Evolutionary conservation across 2,329 filamentous ascomycete genomes (phyloP).

Genomic region (Nemania sp.): DNA sequence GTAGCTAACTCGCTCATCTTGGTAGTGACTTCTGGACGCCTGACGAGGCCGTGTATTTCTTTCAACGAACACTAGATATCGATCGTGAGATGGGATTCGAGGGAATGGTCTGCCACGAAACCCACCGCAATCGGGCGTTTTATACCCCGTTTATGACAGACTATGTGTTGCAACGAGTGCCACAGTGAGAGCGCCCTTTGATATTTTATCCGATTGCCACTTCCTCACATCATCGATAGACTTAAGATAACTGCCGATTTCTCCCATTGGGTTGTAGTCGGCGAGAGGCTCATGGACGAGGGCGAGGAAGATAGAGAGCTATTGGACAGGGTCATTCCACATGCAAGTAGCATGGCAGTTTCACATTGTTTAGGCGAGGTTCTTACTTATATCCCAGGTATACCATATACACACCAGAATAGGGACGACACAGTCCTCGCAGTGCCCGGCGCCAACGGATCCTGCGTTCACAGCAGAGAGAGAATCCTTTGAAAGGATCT

Average conservation of each 20-base stretch:
- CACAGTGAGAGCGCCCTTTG: not conserved
- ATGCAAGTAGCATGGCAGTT: not conserved
- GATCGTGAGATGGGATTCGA: slow-evolving; percentile 11
- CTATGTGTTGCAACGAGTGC: slow-evolving; percentile 12
- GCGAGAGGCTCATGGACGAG: slow-evolving; percentile 6
- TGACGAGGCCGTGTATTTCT: slow-evolving; percentile 21
- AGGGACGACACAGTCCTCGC: slow-evolving; percentile 11
- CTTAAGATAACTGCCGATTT: slow-evolving; percentile 17
- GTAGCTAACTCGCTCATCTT: not conserved
- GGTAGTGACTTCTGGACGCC: slow-evolving; percentile 19
- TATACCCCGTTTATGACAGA: slow-evolving; percentile 12
- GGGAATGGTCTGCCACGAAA: slow-evolving; percentile 20
- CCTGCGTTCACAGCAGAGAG: slow-evolving; percentile 12
- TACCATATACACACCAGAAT: slow-evolving; percentile 10
- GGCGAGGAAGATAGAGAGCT: slow-evolving; percentile 9
- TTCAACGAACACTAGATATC: slow-evolving; percentile 9
- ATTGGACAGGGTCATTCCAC: slow-evolving; percentile 15
- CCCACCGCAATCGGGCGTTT: slow-evolving; percentile 17
- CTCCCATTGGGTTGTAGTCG: slow-evolving; percentile 15
- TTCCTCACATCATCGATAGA: slow-evolving; percentile 6
- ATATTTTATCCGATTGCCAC: not conserved
- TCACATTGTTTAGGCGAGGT: not conserved
- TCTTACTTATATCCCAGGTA: not conserved
- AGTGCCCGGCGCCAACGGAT: slow-evolving; percentile 9
- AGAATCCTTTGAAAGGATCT: slow-evolving; percentile 9